A percentile compares a stretch with the other conserved stretches of the same genome.
Evolutionary conservation across 805 yeast species (phyloP).

Genomic region (Phaffomyces thermotolerans): DNA sequence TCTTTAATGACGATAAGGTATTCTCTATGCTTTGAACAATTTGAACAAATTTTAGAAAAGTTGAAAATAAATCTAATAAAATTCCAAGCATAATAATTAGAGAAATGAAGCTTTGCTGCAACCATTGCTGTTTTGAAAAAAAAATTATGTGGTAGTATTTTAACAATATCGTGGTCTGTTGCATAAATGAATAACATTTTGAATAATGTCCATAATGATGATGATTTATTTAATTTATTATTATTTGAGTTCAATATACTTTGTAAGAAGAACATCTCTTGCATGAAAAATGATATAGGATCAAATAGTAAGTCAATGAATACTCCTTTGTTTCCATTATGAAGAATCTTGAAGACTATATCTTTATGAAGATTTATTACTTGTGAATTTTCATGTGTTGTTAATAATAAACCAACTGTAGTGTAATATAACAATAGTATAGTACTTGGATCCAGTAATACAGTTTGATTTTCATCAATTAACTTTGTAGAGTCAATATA

Average conservation of each 20-base stretch:
- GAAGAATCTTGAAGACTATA: conserved; percentile 14
- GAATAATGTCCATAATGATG: conserved; percentile 31
- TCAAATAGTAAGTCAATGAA: conserved; percentile 1
- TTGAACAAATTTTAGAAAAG: conserved; percentile 6
- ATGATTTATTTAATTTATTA: conserved; percentile 31
- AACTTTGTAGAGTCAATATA: conserved; percentile 1
- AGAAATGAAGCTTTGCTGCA: conserved; percentile 27
- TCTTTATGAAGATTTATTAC: conserved; percentile 26
- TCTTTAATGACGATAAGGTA: conserved; percentile 5
- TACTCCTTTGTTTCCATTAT: not conserved
- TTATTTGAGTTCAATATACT: conserved; percentile 26
- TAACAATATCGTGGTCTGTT: not conserved
- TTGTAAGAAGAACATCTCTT: conserved; percentile 17
- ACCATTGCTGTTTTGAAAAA: conserved; percentile 16
- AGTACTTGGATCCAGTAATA: conserved; percentile 1
- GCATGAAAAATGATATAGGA: conserved; percentile 8
- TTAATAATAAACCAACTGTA: conserved; percentile 28
- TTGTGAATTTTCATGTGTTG: conserved; percentile 31
- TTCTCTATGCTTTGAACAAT: not conserved
- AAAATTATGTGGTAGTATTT: conserved; percentile 2
- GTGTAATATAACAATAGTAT: conserved; percentile 15
- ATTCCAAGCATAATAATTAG: conserved; percentile 36
- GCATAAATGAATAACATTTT: conserved; percentile 21
- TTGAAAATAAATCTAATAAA: conserved; percentile 28
- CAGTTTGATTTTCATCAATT: not conserved